Percentiles rank a stretch among this genome's conserved stretches.
These are phyloP conservation scores for Phytophthora vignae DNA, from an alignment of 352 stramenopile species.

Conservation along the genomic window DNA sequence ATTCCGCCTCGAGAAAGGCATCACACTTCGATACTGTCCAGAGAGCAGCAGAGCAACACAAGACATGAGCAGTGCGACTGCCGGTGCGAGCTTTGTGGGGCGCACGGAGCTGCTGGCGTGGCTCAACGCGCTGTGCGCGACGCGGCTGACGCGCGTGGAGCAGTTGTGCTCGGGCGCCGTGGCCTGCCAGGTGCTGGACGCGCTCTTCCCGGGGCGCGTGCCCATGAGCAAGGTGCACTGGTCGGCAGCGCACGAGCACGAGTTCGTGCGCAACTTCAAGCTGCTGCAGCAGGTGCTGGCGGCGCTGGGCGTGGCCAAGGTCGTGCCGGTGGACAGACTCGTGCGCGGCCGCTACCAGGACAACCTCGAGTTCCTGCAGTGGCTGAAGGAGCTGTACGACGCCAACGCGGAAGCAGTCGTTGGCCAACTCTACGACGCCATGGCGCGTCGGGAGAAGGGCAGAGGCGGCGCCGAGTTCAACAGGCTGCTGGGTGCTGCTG, in stretches of 20 bases:
- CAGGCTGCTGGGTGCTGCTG: slow-evolving; percentile 43
- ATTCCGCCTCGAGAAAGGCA: not conserved
- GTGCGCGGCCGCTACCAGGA: slow-evolving; percentile 99
- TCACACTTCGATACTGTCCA: no score
- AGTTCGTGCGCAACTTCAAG: slow-evolving; percentile 64
- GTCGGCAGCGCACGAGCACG: slow-evolving; percentile 94
- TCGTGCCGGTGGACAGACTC: slow-evolving; percentile 20
- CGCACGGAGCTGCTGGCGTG: slow-evolving; percentile 93
- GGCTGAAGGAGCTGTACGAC: slow-evolving; percentile 91
- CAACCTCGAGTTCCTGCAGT: slow-evolving; percentile 99
- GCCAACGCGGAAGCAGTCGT: not conserved
- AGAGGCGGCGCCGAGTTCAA: slow-evolving; percentile 89
- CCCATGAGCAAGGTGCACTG: slow-evolving; percentile 97
- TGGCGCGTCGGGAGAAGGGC: slow-evolving; percentile 89
- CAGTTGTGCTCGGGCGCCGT: slow-evolving; percentile 95
- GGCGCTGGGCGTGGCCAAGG: slow-evolving; percentile 9
- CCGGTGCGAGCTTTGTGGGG: not conserved
- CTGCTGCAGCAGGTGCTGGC: slow-evolving; percentile 14
- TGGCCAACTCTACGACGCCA: slow-evolving; percentile 90
- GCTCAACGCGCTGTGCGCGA: slow-evolving; percentile 94
- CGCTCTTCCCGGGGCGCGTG: slow-evolving; percentile 91
- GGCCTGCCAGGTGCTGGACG: slow-evolving; percentile 97
- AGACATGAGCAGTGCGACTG: not conserved
- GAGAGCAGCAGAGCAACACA: no score
- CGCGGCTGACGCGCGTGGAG: slow-evolving; percentile 96